Evolutionary conservation across 768 basidiomycete genomes (phyloP).

Genomic region (Lentinula guzmanii): DNA sequence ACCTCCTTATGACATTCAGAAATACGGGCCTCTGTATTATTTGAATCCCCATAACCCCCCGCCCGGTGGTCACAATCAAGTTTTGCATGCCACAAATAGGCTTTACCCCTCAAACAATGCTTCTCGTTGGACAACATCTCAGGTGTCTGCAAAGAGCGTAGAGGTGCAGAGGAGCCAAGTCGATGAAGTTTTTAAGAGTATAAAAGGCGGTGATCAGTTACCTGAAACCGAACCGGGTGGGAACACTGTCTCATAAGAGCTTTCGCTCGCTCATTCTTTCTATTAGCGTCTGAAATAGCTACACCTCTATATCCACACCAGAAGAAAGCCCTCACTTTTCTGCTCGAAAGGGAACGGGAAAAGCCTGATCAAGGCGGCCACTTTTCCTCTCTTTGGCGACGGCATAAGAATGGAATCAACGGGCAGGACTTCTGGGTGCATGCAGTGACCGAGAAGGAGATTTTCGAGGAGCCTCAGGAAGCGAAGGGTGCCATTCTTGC

Average conservation of each 20-base stretch:
- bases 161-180: constrained; percentile 92
- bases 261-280: constrained; percentile 10
- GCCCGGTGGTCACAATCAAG: constrained; percentile 52
- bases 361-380: constrained; percentile 48
- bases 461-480: constrained; percentile 59
- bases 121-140: constrained; percentile 54
- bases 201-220: constrained; percentile 85
- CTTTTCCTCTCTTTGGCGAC: constrained; percentile 70
- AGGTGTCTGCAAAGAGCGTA: constrained; percentile 65
- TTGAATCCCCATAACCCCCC: constrained; percentile 88
- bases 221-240: constrained; percentile 80
- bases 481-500: constrained; percentile 89
- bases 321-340: constrained; percentile 94
- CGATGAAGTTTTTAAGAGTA: constrained; percentile 86
- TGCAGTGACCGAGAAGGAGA: constrained; percentile 77
- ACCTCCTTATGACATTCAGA: constrained; percentile 56
- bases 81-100: constrained; percentile 32
- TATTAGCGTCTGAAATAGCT: constrained; percentile 60
- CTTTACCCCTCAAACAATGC: constrained; percentile 27
- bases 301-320: constrained; percentile 95
- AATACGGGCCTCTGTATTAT: constrained; percentile 62
- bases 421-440: constrained; percentile 64
- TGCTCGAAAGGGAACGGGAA: constrained; percentile 84
- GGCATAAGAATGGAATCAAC: constrained; percentile 37
- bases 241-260: constrained; percentile 19